phyloP scores from a whole-genome alignment of 345 rosid species.

The Brassica cretica region DNA sequence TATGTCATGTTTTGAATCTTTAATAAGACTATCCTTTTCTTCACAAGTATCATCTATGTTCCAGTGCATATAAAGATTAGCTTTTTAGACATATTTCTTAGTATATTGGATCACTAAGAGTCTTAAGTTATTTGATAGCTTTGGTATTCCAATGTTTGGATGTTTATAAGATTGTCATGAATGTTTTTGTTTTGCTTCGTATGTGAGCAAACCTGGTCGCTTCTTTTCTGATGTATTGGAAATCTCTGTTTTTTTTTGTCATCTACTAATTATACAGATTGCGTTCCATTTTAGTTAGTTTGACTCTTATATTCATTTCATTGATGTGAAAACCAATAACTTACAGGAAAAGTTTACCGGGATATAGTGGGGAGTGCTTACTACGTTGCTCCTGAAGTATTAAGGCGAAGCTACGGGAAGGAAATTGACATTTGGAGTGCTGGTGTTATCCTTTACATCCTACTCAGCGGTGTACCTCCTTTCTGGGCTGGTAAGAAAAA shows the following conservation, averaged over 20 bases:
- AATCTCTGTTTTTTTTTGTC: neutral
- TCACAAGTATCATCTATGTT: neutral
- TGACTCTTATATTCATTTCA: neutral
- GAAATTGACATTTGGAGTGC: constrained; percentile 97
- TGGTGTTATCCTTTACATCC: constrained; percentile 81
- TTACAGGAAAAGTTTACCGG: constrained; percentile 65
- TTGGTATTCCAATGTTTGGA: neutral
- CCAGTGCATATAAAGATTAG: neutral
- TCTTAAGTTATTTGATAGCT: neutral
- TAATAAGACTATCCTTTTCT: neutral
- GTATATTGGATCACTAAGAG: neutral
- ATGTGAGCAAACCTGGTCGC: neutral
- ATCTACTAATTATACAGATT: neutral
- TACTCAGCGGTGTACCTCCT: constrained; percentile 92
- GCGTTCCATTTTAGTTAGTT: neutral
- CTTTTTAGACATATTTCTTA: neutral
- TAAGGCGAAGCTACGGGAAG: constrained; percentile 79
- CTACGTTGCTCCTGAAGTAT: constrained; percentile 94
- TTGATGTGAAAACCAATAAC: constrained; percentile 18
- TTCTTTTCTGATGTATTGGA: neutral
- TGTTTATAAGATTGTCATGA: neutral
- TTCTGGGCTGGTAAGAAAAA: constrained; percentile 85
- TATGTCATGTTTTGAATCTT: neutral
- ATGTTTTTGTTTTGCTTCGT: neutral
- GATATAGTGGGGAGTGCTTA: constrained; percentile 92